phyloP scores from a whole-genome alignment of 768 basidiomycete species.

The Leccinum rimulosum region DNA sequence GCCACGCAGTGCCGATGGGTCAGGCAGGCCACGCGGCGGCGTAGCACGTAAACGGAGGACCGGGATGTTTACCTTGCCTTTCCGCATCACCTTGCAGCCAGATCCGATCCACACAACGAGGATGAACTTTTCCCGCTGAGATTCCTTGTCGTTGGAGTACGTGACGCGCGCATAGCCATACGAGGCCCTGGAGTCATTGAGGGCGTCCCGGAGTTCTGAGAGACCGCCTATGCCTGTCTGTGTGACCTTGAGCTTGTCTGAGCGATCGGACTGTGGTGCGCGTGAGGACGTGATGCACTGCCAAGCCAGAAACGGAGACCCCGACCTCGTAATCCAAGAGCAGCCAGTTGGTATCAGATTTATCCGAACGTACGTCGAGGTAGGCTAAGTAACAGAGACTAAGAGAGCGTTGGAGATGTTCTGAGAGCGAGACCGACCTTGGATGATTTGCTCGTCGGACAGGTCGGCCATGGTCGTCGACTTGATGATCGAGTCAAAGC shows the following conservation, averaged over 20 bases:
- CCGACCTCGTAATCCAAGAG: slow-evolving; percentile 84
- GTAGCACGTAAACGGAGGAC: slow-evolving; percentile 16
- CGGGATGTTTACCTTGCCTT: slow-evolving; percentile 67
- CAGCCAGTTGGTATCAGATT: slow-evolving; percentile 86
- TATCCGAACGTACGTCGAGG: slow-evolving; percentile 81
- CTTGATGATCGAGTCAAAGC: background rate
- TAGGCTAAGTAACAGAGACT: slow-evolving; percentile 54
- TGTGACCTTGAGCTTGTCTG: slow-evolving; percentile 78
- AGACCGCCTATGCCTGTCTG: slow-evolving; percentile 80
- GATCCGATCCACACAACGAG: slow-evolving; percentile 83
- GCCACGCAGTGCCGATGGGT: slow-evolving; percentile 7
- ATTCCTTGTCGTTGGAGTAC: slow-evolving; percentile 86
- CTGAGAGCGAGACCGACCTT: slow-evolving; percentile 49
- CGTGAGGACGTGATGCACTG: slow-evolving; percentile 21
- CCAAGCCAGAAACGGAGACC: slow-evolving; percentile 14
- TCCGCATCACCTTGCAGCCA: slow-evolving; percentile 85
- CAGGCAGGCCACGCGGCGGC: slow-evolving; percentile 16
- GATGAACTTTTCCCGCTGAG: slow-evolving; percentile 85
- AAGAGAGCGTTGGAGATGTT: background rate
- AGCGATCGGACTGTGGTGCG: slow-evolving; percentile 56
- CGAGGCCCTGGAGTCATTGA: slow-evolving; percentile 74
- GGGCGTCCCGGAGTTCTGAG: slow-evolving; percentile 64
- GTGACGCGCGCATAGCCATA: slow-evolving; percentile 83
- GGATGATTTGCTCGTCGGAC: slow-evolving; percentile 64
- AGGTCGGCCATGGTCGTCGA: slow-evolving; percentile 67